These are phyloP conservation scores for Phellinidium pouzarii DNA, from an alignment of 1,284 basidiomycete species.

Conservation along the genomic window DNA sequence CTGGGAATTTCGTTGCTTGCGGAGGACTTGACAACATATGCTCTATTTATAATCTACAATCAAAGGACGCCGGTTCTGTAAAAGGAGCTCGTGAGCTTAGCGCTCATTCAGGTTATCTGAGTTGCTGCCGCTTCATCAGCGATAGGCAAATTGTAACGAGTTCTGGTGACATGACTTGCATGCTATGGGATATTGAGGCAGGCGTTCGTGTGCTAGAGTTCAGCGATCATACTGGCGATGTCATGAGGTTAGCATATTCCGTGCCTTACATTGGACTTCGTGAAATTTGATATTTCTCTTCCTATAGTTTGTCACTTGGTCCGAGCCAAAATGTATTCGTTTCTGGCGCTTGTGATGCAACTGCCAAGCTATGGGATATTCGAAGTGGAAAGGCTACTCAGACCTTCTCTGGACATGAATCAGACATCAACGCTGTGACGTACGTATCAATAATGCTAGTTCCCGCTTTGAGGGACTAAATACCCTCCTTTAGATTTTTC, in stretches of 20 bases:
- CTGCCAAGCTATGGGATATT: slow-evolving; percentile 98
- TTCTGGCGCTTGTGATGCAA: slow-evolving; percentile 96
- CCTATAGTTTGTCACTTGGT: slow-evolving; percentile 83
- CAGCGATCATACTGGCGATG: slow-evolving; percentile 98
- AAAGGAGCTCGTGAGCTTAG: slow-evolving; percentile 85
- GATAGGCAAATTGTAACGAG: slow-evolving; percentile 97
- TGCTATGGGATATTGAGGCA: slow-evolving; percentile 99
- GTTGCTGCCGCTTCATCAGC: slow-evolving; percentile 97
- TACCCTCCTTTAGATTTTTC: slow-evolving; percentile 76
- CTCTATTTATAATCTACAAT: slow-evolving; percentile 91
- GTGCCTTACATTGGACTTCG: neutral
- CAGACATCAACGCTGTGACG: slow-evolving; percentile 98
- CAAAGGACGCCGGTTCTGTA: slow-evolving; percentile 63
- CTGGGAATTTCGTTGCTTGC: slow-evolving; percentile 95
- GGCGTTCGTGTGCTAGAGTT: slow-evolving; percentile 95
- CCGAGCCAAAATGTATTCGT: slow-evolving; percentile 96
- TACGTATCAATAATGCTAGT: slow-evolving; percentile 41
- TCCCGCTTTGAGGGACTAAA: neutral
- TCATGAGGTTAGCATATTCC: slow-evolving; percentile 77
- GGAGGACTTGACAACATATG: slow-evolving; percentile 99
- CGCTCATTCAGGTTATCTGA: slow-evolving; percentile 96
- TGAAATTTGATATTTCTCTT: slow-evolving; percentile 7
- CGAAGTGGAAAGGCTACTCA: slow-evolving; percentile 94
- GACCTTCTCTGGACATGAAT: slow-evolving; percentile 98
- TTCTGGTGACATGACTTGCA: slow-evolving; percentile 99